A percentile compares a stretch with the other conserved stretches of the same genome.
These are phyloP conservation scores for Tilletia indica DNA, from an alignment of 1,284 basidiomycete species.

Conservation along the genomic window DNA sequence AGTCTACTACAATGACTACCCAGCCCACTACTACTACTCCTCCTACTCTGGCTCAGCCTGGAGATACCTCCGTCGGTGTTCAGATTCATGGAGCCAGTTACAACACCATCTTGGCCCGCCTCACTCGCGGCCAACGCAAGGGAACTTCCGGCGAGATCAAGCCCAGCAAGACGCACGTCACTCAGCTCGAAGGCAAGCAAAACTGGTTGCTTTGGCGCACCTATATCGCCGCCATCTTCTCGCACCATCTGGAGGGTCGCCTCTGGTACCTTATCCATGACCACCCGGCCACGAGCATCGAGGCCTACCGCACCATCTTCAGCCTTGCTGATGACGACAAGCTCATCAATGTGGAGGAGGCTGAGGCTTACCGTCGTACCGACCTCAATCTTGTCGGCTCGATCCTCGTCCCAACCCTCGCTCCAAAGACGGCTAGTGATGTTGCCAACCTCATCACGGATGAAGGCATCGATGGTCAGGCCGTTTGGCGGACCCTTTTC, in stretches of 20 bases:
- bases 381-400: neutral
- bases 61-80: neutral
- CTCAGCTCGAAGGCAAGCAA: neutral
- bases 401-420: neutral
- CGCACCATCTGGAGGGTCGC: neutral
- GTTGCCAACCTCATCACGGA: constrained; percentile 2
- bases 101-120: neutral
- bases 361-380: neutral
- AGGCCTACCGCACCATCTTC: constrained; percentile 7
- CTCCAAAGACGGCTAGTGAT: neutral
- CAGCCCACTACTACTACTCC: neutral
- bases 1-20: neutral
- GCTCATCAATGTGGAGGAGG: neutral
- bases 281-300: constrained; percentile 8
- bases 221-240: neutral
- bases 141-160: neutral
- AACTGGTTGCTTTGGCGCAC: constrained; percentile 13
- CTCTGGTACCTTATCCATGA: constrained; percentile 11
- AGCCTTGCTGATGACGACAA: neutral
- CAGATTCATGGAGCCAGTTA: neutral
- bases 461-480: constrained; percentile 3
- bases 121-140: neutral
- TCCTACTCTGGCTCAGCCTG: neutral
- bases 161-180: neutral
- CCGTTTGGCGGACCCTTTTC: neutral